Conservation (phyloP, 495 filamentous ascomycete species). For the Penicillium canariense region DNA sequence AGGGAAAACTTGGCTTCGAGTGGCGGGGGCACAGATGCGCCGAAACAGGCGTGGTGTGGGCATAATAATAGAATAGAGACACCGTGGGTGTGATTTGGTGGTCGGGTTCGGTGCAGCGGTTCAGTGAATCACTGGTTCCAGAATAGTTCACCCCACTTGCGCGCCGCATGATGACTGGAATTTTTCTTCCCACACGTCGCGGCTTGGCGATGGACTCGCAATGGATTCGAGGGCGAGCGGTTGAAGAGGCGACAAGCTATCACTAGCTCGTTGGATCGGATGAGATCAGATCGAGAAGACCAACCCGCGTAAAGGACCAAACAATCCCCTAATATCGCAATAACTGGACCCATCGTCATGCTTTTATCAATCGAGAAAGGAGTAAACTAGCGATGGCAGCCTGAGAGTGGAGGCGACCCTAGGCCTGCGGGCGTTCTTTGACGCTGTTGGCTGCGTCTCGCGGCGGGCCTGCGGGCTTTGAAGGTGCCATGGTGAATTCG, state of each 20-base stretch:
- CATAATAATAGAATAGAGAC: slow-evolving; percentile 6
- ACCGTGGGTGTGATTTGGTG: no score
- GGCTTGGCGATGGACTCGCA: no score
- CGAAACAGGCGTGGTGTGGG: background rate
- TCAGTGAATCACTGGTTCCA: no score
- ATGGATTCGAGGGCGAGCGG: no score
- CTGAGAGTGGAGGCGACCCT: slow-evolving; percentile 1
- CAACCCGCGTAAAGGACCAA: no score
- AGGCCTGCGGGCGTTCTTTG: background rate
- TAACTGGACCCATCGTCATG: background rate
- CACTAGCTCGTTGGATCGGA: no score
- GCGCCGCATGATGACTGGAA: background rate
- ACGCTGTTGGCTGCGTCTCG: background rate
- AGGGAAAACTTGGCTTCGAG: background rate
- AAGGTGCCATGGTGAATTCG: no score
- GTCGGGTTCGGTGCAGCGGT: no score
- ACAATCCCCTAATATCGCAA: background rate
- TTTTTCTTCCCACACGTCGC: no score
- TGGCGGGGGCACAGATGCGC: background rate
- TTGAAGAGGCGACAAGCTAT: no score
- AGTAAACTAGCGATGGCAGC: background rate
- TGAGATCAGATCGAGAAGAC: no score
- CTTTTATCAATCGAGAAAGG: slow-evolving; percentile 1
- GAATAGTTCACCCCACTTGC: background rate
- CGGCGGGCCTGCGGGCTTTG: background rate